phyloP scores from a whole-genome alignment of 257 asterid genomes.

The Perilla frutescens region DNA sequence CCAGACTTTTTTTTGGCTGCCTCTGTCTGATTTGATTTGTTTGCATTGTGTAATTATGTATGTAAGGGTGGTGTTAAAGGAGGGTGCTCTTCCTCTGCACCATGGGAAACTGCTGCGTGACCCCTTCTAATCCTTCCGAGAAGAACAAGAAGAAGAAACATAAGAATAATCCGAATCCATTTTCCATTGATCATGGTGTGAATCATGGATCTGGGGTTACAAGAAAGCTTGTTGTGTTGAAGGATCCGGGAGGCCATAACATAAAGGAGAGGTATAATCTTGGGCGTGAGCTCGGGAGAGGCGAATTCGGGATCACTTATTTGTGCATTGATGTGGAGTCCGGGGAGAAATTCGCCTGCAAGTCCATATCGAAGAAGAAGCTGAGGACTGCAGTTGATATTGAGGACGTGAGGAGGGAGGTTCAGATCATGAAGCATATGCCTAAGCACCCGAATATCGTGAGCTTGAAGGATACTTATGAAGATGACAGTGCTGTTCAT shows the following conservation, averaged over 20 bases:
- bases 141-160: constrained; percentile 49
- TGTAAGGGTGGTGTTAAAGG: constrained; percentile 27
- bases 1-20: not conserved
- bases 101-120: constrained; percentile 78
- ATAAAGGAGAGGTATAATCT: constrained; percentile 55
- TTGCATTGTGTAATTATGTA: constrained; percentile 22
- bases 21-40: constrained; percentile 30
- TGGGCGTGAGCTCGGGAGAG: constrained; percentile 79
- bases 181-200: constrained; percentile 51
- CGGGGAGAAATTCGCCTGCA: constrained; percentile 69
- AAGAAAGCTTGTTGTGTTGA: constrained; percentile 63
- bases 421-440: constrained; percentile 75
- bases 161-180: constrained; percentile 53
- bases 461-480: constrained; percentile 62
- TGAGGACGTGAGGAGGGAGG: constrained; percentile 82
- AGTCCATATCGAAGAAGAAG: constrained; percentile 75
- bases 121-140: constrained; percentile 47
- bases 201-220: constrained; percentile 41
- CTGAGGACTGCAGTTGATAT: constrained; percentile 70
- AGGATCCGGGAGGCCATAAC: constrained; percentile 58
- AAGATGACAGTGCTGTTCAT: constrained; percentile 68
- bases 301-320: constrained; percentile 80
- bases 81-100: constrained; percentile 34
- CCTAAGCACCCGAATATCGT: constrained; percentile 73
- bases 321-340: constrained; percentile 58